phyloP scores from a whole-genome alignment of 495 filamentous ascomycete species.

The Xylaria sp. region DNA sequence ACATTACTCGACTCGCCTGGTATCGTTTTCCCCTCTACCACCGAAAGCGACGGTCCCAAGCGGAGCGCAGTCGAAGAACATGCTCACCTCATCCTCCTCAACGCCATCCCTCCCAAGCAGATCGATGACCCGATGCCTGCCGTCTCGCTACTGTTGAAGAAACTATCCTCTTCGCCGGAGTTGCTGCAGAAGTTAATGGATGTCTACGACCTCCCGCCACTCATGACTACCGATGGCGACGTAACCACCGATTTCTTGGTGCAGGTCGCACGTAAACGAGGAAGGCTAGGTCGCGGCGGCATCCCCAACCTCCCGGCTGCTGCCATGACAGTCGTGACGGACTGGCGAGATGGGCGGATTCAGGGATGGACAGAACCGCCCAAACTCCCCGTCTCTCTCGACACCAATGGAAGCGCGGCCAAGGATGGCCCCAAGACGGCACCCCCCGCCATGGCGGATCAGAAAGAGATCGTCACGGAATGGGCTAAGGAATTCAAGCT shows the following conservation, averaged over 20 bases:
- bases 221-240: constrained; percentile 73
- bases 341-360: constrained; percentile 95
- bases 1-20: constrained; percentile 95
- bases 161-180: constrained; percentile 73
- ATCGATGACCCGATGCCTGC: constrained; percentile 91
- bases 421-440: constrained; percentile 5
- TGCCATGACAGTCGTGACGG: constrained; percentile 89
- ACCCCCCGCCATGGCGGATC: constrained; percentile 59
- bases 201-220: constrained; percentile 80
- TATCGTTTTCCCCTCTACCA: constrained; percentile 82
- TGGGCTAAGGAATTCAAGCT: constrained; percentile 97
- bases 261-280: constrained; percentile 91
- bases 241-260: constrained; percentile 90
- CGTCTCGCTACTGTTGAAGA: constrained; percentile 78
- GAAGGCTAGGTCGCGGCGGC: constrained; percentile 86
- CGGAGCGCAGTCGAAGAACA: constrained; percentile 74
- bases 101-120: constrained; percentile 90
- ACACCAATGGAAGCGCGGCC: constrained; percentile 45
- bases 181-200: constrained; percentile 77
- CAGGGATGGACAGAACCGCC: constrained; percentile 91
- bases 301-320: constrained; percentile 87
- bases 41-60: constrained; percentile 43
- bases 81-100: constrained; percentile 85
- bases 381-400: constrained; percentile 58
- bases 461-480: constrained; percentile 86